Conservation (phyloP, 768 basidiomycete species). For the Brasilioporus rufonigricans region DNA sequence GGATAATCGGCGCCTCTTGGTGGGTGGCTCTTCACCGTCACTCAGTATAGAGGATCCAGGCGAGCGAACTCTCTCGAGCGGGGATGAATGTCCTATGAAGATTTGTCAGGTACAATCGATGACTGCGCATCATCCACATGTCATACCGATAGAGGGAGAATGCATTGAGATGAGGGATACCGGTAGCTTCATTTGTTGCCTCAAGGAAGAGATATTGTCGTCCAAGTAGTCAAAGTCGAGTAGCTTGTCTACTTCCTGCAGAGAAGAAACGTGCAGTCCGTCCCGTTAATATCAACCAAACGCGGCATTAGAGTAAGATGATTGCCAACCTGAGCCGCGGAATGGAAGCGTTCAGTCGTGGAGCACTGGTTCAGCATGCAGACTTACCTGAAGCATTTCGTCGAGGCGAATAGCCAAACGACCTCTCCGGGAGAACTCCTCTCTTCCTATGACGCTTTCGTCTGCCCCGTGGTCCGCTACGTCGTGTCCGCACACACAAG, state of each 20-base stretch:
- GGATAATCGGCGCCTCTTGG: constrained; percentile 56
- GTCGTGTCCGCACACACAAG: constrained; percentile 70
- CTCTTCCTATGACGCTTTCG: constrained; percentile 49
- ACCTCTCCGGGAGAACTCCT: constrained; percentile 69
- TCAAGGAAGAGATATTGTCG: constrained; percentile 63
- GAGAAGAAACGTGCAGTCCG: constrained; percentile 3
- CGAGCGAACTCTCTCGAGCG: constrained; percentile 16
- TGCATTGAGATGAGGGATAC: constrained; percentile 50
- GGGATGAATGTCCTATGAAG: constrained; percentile 26
- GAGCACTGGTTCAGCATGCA: background rate
- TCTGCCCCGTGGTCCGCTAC: constrained; percentile 67
- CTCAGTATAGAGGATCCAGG: constrained; percentile 42
- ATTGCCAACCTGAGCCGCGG: constrained; percentile 23
- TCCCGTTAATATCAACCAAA: constrained; percentile 16
- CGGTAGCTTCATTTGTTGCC: constrained; percentile 64
- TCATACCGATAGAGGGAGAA: constrained; percentile 54
- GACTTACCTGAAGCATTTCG: constrained; percentile 70
- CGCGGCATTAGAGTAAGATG: constrained; percentile 6
- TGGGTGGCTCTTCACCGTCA: constrained; percentile 46
- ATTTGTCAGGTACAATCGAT: constrained; percentile 1
- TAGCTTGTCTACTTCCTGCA: constrained; percentile 72
- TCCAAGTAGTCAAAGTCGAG: constrained; percentile 80
- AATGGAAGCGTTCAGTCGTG: constrained; percentile 14
- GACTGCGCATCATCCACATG: background rate
- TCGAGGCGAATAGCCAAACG: constrained; percentile 79